Base-by-base conservation (phyloP, 1,284 basidiomycete species). In the Sphaerobolus stellatus region DNA sequence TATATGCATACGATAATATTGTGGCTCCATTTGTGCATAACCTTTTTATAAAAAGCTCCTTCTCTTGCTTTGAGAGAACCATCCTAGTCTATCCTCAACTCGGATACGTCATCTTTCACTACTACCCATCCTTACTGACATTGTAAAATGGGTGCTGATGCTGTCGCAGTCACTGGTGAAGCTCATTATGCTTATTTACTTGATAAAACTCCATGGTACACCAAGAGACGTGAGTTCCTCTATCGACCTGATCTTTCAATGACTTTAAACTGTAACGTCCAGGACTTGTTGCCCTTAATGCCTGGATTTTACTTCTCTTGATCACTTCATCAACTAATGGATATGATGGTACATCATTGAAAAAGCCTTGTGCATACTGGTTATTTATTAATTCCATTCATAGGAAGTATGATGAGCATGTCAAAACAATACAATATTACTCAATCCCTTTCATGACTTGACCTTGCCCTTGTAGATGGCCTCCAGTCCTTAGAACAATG, bases 401-500 rank as follows among this genome's bases (percentile, higher is more conserved):
- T 29, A 51, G 50, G 36, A 22, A 51, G 50, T 43, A 51, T 51
- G 50, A 51, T 51, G 50, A 51, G 50, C 43, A 43, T 24, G 50
- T 51, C 4, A 27, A n/a, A 45, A 7, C n/a, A 27, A 3, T 48
- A 7, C 18, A 25, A 24, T 33, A 5, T 51, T n/a, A 3, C n/a
- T 51, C n/a, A n/a, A n/a, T n/a, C n/a, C n/a, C n/a, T n/a, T n/a
- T n/a, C 20, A 5, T 33, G 3, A 48, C 20, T 27, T 49, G 3
- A 20, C 34, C 30, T 16, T 20, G 25, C 11, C 30, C 4, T 6
- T 25, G 9, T 33, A 75, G 68, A 75, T 54, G 73, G 73, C 46
- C 62, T 76, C 25, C 73, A 76, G 54, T 68, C 69, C 28, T 61
- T 75, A 44, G 58, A 61, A 9, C 69, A 73, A 58, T 77, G 76